These are phyloP conservation scores for Marchantia paleacea DNA, from an alignment of 225 moss, liverwort and hornwort species.

Conservation along the genomic window DNA sequence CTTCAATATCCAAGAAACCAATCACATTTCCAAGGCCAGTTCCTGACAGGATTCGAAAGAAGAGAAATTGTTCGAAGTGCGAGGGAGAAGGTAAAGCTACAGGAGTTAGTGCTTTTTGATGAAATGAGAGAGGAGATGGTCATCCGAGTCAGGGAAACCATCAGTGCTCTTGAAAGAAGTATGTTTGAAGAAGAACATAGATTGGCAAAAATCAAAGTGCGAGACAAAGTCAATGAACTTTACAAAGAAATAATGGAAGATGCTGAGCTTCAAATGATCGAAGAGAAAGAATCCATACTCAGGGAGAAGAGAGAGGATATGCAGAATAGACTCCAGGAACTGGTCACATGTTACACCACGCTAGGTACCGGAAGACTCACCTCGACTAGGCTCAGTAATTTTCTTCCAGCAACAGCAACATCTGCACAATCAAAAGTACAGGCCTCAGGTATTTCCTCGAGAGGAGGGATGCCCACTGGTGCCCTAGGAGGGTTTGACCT, in stretches of 20 bases:
- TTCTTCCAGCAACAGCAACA: background rate
- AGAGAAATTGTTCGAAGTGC: background rate
- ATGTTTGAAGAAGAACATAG: conserved; percentile 25
- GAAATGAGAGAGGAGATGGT: conserved; percentile 29
- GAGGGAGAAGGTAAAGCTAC: conserved; percentile 23
- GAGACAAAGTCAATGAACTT: conserved; percentile 11
- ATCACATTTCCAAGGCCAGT: background rate
- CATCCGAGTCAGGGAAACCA: conserved; percentile 13
- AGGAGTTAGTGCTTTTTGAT: conserved; percentile 18
- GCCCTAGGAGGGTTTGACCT: background rate
- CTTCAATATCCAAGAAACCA: background rate
- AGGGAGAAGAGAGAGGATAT: conserved; percentile 25
- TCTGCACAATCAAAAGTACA: background rate
- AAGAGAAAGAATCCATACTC: conserved; percentile 19
- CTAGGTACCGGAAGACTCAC: background rate
- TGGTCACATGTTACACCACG: background rate
- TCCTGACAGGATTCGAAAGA: conserved; percentile 13
- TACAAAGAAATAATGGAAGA: conserved; percentile 20
- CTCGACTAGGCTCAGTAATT: background rate
- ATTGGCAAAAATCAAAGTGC: conserved; percentile 6
- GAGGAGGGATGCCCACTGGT: background rate
- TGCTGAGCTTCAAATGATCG: conserved; percentile 18
- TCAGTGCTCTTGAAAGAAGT: conserved; percentile 17
- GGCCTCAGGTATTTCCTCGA: too few species aligned
- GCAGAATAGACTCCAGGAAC: background rate